A percentile compares a stretch with the other conserved stretches of the same genome.
These are phyloP conservation scores for Populus tomentosa DNA, from an alignment of 441 rosid genomes.

Conservation along the genomic window DNA sequence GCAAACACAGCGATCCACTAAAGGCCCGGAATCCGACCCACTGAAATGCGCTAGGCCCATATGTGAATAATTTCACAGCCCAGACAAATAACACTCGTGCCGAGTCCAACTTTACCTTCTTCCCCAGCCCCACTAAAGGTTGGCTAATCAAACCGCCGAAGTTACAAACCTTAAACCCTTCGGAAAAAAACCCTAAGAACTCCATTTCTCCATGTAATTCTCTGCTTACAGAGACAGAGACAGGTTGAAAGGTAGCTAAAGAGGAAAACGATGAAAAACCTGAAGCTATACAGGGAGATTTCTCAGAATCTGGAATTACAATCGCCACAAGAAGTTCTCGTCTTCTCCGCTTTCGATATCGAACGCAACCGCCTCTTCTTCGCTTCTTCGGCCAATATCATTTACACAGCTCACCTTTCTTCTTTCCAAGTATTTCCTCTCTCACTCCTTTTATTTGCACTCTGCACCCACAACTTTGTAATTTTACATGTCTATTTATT, in stretches of 20 bases:
- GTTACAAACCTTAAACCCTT: not conserved
- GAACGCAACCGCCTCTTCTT: slow-evolving; percentile 79
- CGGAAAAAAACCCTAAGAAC: not conserved
- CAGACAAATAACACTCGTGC: not conserved
- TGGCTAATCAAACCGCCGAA: not conserved
- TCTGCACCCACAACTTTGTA: not conserved
- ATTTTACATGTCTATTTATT: not conserved
- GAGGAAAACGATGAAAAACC: slow-evolving; percentile 53
- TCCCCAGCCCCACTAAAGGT: not conserved
- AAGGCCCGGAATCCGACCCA: not conserved
- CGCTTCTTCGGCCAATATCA: slow-evolving; percentile 58
- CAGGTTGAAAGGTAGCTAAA: not conserved
- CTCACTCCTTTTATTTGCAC: not conserved
- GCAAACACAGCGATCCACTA: not conserved
- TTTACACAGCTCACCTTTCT: slow-evolving; percentile 61
- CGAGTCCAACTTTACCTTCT: not conserved
- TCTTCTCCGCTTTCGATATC: slow-evolving; percentile 69
- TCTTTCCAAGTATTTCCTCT: slow-evolving; percentile 49
- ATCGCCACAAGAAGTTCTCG: slow-evolving; percentile 47
- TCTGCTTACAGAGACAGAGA: not conserved
- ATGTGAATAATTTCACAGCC: not conserved
- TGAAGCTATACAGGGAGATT: slow-evolving; percentile 63
- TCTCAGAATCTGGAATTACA: slow-evolving; percentile 51
- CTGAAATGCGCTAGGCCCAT: not conserved
- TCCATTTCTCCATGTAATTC: not conserved